Conservation (phyloP, 2,329 filamentous ascomycete genomes). For the Endocalyx cinctus region DNA sequence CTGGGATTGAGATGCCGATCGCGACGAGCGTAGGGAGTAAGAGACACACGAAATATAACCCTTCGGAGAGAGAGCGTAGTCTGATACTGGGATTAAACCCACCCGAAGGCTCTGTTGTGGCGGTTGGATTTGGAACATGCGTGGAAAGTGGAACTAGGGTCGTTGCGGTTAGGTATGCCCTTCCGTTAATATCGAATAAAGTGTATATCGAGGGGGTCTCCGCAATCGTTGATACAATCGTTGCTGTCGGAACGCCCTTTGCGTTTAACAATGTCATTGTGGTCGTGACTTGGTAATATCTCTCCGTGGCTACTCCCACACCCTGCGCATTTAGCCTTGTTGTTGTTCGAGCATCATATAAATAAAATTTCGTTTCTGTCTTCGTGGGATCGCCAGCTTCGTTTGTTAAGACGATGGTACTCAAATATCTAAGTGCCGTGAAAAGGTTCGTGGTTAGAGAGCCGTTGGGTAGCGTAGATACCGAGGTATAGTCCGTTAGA, state of each 20-base stretch:
- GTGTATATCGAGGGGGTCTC: slow-evolving; percentile 12
- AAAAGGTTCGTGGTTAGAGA: slow-evolving; percentile 10
- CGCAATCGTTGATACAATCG: slow-evolving; percentile 8
- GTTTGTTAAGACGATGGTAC: slow-evolving; percentile 6
- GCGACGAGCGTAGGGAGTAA: slow-evolving; percentile 33
- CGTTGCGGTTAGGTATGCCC: slow-evolving; percentile 13
- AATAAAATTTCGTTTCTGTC: slow-evolving; percentile 4
- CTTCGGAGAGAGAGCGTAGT: slow-evolving; percentile 19
- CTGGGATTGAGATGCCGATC: slow-evolving; percentile 29
- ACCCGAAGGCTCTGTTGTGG: slow-evolving; percentile 10
- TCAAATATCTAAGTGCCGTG: slow-evolving; percentile 3
- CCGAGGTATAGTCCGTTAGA: slow-evolving; percentile 5
- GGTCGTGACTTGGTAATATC: slow-evolving; percentile 12
- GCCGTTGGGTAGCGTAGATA: slow-evolving; percentile 11
- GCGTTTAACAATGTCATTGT: slow-evolving; percentile 10
- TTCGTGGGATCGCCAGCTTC: slow-evolving; percentile 12
- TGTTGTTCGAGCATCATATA: slow-evolving; percentile 9
- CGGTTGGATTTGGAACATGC: slow-evolving; percentile 7
- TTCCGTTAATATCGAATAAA: slow-evolving; percentile 10
- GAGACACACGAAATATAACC: slow-evolving; percentile 30
- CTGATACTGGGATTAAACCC: slow-evolving; percentile 7
- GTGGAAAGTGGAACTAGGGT: slow-evolving; percentile 13
- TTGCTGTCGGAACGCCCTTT: slow-evolving; percentile 14
- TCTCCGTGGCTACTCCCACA: slow-evolving; percentile 14
- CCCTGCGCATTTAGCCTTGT: slow-evolving; percentile 16